Evolutionary conservation across 179 eudicot species (phyloP).

Genomic region (Camellia oleifera): DNA sequence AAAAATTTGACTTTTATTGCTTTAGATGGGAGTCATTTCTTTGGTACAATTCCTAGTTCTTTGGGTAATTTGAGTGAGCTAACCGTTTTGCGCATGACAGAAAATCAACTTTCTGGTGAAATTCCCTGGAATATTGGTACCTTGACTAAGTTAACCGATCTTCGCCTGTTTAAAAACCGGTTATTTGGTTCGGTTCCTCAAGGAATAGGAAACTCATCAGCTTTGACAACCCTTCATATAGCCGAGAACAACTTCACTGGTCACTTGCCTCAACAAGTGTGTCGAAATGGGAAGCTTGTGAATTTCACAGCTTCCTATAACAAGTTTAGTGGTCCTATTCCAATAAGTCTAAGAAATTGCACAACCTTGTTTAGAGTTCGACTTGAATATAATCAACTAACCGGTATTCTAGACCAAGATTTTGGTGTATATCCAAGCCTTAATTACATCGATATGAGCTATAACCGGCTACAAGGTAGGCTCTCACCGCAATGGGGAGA

Average conservation of each 20-base stretch:
- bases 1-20: constrained; percentile 17
- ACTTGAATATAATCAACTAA: constrained; percentile 26
- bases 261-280: constrained; percentile 24
- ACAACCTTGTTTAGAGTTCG: constrained; percentile 21
- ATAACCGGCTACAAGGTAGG: constrained; percentile 18
- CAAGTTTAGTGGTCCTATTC: constrained; percentile 28
- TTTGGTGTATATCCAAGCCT: constrained; percentile 30
- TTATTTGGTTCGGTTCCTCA: constrained; percentile 25
- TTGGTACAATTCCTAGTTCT: not conserved
- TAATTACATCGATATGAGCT: constrained; percentile 23
- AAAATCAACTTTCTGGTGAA: no score
- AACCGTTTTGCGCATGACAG: no score
- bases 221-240: constrained; percentile 21
- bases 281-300: constrained; percentile 20
- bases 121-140: no score
- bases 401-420: constrained; percentile 19
- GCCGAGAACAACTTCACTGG: constrained; percentile 22
- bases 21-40: not conserved
- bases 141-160: no score
- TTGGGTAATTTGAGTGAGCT: no score
- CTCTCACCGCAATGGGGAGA: constrained; percentile 22
- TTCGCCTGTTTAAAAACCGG: not conserved
- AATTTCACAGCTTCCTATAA: constrained; percentile 20
- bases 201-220: constrained; percentile 23
- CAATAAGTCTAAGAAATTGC: constrained; percentile 24